These are phyloP conservation scores for Logfia minima DNA, from an alignment of 129 eudicot genomes.

Conservation along the genomic window DNA sequence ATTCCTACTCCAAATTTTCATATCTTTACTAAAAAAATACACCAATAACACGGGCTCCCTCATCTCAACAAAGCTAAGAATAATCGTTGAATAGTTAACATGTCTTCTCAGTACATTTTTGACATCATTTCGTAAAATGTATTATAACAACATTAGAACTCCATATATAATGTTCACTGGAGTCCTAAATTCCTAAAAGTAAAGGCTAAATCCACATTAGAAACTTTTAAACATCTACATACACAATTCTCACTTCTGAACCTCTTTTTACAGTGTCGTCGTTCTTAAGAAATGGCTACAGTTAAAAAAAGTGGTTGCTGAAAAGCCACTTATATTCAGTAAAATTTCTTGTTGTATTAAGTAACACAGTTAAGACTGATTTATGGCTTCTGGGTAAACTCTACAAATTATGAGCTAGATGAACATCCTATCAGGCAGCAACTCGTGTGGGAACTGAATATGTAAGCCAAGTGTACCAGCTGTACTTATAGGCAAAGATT, in stretches of 20 bases:
- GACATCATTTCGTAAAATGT: neutral
- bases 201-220: neutral
- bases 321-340: slow-evolving; percentile 58
- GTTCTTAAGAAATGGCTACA: slow-evolving; percentile 32
- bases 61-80: slow-evolving; percentile 12
- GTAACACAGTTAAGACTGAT: slow-evolving; percentile 49
- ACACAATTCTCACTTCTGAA: slow-evolving; percentile 3
- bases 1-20: slow-evolving; percentile 22
- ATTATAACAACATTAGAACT: neutral
- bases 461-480: slow-evolving; percentile 41
- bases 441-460: slow-evolving; percentile 35
- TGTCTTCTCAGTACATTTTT: slow-evolving; percentile 1
- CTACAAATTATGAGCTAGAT: slow-evolving; percentile 54
- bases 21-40: neutral
- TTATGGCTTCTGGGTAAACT: slow-evolving; percentile 50
- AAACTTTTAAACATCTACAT: neutral
- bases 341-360: slow-evolving; percentile 53
- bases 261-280: neutral
- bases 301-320: slow-evolving; percentile 35
- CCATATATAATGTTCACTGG: neutral
- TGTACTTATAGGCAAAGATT: slow-evolving; percentile 37
- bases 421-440: slow-evolving; percentile 43
- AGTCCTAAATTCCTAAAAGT: neutral
- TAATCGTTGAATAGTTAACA: neutral
- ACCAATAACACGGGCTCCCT: neutral